These are phyloP conservation scores for Tetracentron sinense DNA, from an alignment of 164 flowering plant species.

Conservation along the genomic window DNA sequence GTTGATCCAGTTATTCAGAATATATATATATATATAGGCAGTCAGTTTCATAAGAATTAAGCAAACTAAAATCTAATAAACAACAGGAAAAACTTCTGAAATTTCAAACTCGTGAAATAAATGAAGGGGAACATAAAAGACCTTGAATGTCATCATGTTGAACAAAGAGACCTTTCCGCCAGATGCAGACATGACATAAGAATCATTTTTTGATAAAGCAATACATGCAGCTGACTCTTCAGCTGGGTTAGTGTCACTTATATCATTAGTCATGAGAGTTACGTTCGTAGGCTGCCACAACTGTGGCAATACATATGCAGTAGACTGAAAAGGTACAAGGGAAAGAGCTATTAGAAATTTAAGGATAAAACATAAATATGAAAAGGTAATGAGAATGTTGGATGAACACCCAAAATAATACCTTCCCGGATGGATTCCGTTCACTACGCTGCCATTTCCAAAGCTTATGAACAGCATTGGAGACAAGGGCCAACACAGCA, in stretches of 20 bases:
- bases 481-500: conserved; percentile 50
- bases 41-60: neutral
- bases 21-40: neutral
- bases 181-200: conserved; percentile 63
- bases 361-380: neutral
- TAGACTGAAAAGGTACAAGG: conserved; percentile 38
- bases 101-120: neutral
- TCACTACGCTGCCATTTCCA: conserved; percentile 79
- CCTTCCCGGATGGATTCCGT: conserved; percentile 57
- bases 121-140: conserved; percentile 4
- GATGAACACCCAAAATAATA: conserved; percentile 9
- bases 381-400: neutral
- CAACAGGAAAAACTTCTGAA: neutral
- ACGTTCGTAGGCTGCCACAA: conserved; percentile 69
- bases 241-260: conserved; percentile 34
- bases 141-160: conserved; percentile 81
- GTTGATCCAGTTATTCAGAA: conserved; percentile 1
- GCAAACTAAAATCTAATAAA: no score
- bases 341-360: neutral
- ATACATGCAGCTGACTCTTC: conserved; percentile 67
- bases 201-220: conserved; percentile 63
- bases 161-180: conserved; percentile 68
- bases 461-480: conserved; percentile 65
- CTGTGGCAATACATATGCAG: conserved; percentile 53
- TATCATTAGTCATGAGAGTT: conserved; percentile 65